These are phyloP conservation scores for Euphorbia schlechtendalii DNA, from an alignment of 441 rosid species.

Conservation along the genomic window DNA sequence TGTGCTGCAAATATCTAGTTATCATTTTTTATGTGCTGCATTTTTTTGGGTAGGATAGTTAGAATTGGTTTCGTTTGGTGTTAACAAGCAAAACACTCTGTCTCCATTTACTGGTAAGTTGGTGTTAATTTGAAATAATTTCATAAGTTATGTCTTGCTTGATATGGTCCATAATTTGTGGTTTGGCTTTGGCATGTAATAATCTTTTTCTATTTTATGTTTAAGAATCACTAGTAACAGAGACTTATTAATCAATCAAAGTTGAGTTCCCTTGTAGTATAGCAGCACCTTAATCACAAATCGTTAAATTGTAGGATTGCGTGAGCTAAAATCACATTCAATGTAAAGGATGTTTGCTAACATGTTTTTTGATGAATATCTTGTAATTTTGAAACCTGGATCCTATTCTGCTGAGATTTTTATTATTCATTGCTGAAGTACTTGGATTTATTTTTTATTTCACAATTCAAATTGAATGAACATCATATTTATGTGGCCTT, in stretches of 20 bases:
- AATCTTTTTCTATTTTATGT: background rate
- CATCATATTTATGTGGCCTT: too few species aligned
- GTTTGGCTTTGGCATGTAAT: background rate
- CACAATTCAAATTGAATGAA: too few species aligned
- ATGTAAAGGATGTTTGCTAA: too few species aligned
- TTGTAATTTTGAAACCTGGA: too few species aligned
- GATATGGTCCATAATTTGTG: background rate
- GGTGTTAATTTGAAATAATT: background rate
- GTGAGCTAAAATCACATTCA: background rate
- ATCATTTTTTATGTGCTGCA: too few species aligned
- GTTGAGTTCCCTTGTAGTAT: background rate
- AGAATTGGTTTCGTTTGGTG: too few species aligned
- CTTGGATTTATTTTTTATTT: too few species aligned
- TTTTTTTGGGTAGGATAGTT: too few species aligned
- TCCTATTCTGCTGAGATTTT: too few species aligned
- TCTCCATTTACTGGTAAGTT: conserved; percentile 91
- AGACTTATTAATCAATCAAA: background rate
- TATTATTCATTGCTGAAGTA: too few species aligned
- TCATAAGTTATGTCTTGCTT: background rate
- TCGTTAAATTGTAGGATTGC: background rate
- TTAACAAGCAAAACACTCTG: conserved; percentile 93
- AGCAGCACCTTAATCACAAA: background rate
- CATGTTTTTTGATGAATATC: too few species aligned
- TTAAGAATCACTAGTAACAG: background rate
- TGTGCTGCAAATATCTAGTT: too few species aligned